phyloP scores from a whole-genome alignment of 306 rosid genomes.

The Morella rubra region DNA sequence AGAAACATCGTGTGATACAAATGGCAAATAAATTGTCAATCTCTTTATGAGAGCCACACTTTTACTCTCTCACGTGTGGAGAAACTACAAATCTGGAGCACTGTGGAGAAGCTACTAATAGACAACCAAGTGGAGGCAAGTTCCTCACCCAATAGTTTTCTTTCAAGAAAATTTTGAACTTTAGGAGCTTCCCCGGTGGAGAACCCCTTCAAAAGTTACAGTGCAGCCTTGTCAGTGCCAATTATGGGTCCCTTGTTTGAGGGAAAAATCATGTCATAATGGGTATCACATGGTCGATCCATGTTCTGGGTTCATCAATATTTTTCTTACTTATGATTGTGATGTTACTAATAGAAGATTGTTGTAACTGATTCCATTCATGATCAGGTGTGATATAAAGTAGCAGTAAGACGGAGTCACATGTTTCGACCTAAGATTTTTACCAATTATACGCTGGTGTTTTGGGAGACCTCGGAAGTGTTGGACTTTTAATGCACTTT shows the following conservation, averaged over 20 bases:
- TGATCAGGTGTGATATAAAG: neutral
- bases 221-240: neutral
- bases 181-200: neutral
- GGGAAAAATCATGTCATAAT: constrained; percentile 15
- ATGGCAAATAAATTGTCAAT: constrained; percentile 15
- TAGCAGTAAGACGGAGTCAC: neutral
- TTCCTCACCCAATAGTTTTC: constrained; percentile 19
- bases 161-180: neutral
- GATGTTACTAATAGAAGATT: neutral
- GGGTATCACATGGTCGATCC: constrained; percentile 5
- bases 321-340: constrained; percentile 16
- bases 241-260: neutral
- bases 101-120: constrained; percentile 82
- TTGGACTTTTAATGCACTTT: no score
- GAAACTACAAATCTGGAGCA: constrained; percentile 83
- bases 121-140: constrained; percentile 99
- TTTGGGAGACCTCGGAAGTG: neutral
- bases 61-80: constrained; percentile 63
- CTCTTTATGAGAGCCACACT: constrained; percentile 72
- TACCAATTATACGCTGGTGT: neutral
- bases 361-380: neutral
- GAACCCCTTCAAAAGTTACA: neutral
- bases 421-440: neutral
- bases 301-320: constrained; percentile 10
- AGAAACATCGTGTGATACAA: constrained; percentile 11